Evolutionary conservation across 1,284 basidiomycete genomes (phyloP).

Genomic region (Ganoderma leucocontextum): DNA sequence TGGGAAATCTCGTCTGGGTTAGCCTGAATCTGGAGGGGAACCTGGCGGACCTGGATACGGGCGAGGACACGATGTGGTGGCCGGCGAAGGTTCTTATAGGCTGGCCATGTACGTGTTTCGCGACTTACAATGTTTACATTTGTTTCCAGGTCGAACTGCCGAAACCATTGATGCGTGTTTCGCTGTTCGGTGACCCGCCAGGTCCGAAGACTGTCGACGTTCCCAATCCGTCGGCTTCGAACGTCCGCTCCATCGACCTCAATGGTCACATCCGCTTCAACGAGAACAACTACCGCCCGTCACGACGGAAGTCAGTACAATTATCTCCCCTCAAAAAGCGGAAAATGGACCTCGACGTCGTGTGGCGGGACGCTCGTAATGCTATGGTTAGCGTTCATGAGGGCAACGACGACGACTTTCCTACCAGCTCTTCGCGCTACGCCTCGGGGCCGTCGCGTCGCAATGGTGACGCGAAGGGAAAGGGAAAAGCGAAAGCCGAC

Average conservation of each 20-base stretch:
- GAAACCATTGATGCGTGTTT: slow-evolving; percentile 33
- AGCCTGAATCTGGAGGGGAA: slow-evolving; percentile 40
- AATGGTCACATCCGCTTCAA: slow-evolving; percentile 41
- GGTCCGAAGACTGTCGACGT: slow-evolving; percentile 26
- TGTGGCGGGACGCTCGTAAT: slow-evolving; percentile 44
- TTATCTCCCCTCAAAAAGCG: slow-evolving; percentile 41
- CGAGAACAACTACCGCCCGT: slow-evolving; percentile 35
- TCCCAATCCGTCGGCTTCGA: slow-evolving; percentile 31
- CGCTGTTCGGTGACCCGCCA: slow-evolving; percentile 37
- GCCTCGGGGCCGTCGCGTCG: slow-evolving; percentile 31
- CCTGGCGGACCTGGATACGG: slow-evolving; percentile 23
- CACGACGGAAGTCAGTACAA: slow-evolving; percentile 2
- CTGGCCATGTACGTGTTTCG: slow-evolving; percentile 6
- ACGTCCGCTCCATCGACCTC: slow-evolving; percentile 39
- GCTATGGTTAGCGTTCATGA: slow-evolving; percentile 43
- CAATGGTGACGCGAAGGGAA: slow-evolving; percentile 11
- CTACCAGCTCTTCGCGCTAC: slow-evolving; percentile 17
- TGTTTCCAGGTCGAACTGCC: slow-evolving; percentile 26
- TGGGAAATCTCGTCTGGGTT: slow-evolving; percentile 46
- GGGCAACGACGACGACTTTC: slow-evolving; percentile 43
- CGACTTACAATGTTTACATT: slow-evolving; percentile 2
- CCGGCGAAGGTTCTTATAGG: slow-evolving; percentile 44
- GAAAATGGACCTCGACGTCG: slow-evolving; percentile 39
- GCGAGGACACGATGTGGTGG: slow-evolving; percentile 47
- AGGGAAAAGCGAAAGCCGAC: slow-evolving; percentile 18